Evolutionary conservation across 768 basidiomycete species (phyloP), one percentile per base, ranked within the genome.

Genomic region (Pisolithus tinctorius): DNA sequence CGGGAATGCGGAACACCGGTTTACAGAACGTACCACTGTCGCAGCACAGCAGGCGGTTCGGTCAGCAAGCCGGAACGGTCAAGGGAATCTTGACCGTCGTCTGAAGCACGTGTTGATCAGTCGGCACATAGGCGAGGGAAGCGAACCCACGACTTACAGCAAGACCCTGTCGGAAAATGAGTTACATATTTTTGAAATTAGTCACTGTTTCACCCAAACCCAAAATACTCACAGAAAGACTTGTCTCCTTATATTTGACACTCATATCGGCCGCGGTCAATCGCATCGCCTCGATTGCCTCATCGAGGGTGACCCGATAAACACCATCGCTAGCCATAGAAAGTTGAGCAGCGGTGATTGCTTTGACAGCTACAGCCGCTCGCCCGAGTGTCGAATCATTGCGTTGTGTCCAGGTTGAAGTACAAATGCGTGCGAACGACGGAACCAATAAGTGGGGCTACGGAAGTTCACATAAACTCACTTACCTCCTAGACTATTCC

Each of bases 281-380:
- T 23, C 90, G 77, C 91, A 95, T 95, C 4, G 93, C 93, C 66
- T 92, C 90, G 50, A 97, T 96, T 2, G 93, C 94, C 66, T 96
- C 92, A 63, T 97, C 94, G 17, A 97, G 75, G 0, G 85, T 86
- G 34, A 94, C 92, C 31, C 84, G 81, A 60, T 92, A 92, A 13
- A 88, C 77, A 0, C 90, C 93, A 61, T 90, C 81, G 54, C 89
- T 90, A 8, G 93, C 92, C 80, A 96, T 86, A 7, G 94, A 91
- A 4, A 97, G 77, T 63, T 97, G 95, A 17, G 93, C 93, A 10
- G 94, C 93, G 17, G 92, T 93, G 42, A 94, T 78, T 3, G 91
- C 92, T 67, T 95, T 94, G 47, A 94, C 91, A 49, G 93, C 93
- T 87, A 60, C 43, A 17, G 25, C 45, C 49, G 40, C 13, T 34